Evolutionary conservation across 1,284 basidiomycete species (phyloP).

Genomic region (Cerrena zonata): DNA sequence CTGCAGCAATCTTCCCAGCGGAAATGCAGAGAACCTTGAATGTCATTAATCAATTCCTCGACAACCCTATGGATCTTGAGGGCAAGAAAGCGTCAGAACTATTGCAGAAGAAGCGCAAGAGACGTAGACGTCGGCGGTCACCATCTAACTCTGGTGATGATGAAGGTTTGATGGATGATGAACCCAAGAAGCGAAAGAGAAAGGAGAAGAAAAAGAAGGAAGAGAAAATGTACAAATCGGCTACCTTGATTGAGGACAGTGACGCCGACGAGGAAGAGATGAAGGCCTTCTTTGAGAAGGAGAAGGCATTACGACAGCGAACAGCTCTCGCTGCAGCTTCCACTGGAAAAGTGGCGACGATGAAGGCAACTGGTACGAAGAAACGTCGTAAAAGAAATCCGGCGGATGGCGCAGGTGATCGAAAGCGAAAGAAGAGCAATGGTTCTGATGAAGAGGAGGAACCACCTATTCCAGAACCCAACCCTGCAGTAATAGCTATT

Average conservation of each 20-base stretch:
- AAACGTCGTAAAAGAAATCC: conserved; percentile 47
- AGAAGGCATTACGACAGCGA: conserved; percentile 50
- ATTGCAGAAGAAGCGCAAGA: conserved; percentile 55
- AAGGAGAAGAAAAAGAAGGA: conserved; percentile 58
- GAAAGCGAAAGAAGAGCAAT: conserved; percentile 19
- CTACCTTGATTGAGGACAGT: conserved; percentile 85
- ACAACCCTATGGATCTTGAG: conserved; percentile 66
- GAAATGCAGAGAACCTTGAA: conserved; percentile 60
- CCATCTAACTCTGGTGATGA: conserved; percentile 39
- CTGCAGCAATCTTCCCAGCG: conserved; percentile 55
- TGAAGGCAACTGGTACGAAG: conserved; percentile 65
- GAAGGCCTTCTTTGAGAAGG: conserved; percentile 74
- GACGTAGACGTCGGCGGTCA: conserved; percentile 42
- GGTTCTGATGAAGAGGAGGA: conserved; percentile 12
- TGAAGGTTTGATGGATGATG: conserved; percentile 36
- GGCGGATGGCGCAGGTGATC: conserved; percentile 21
- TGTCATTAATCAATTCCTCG: conserved; percentile 73
- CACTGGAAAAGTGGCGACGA: conserved; percentile 43
- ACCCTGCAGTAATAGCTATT: conserved; percentile 17
- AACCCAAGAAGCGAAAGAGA: conserved; percentile 40
- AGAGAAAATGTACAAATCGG: conserved; percentile 74
- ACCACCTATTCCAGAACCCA: conserved; percentile 6
- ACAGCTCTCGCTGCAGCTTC: conserved; percentile 44
- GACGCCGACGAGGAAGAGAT: conserved; percentile 75
- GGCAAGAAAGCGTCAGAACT: conserved; percentile 68